phyloP scores from a whole-genome alignment of 805 yeast genomes.

The Ascoidea rubescens region DNA sequence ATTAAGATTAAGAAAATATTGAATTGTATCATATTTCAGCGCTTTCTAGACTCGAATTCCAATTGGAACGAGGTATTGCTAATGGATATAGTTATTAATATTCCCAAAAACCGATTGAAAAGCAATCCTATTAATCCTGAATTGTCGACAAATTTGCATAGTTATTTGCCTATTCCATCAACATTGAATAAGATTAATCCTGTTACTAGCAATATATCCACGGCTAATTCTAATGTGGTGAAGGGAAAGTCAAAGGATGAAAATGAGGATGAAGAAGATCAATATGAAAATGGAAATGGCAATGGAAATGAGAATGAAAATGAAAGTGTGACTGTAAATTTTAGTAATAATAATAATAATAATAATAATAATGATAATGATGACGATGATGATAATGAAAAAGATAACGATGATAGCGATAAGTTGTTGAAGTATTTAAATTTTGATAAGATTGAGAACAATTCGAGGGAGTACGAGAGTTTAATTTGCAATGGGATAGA shows the following conservation, averaged over 20 bases:
- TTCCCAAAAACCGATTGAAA: slow-evolving; percentile 9
- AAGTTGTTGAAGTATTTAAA: neutral
- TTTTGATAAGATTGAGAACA: neutral
- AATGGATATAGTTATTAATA: slow-evolving; percentile 30
- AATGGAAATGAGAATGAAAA: neutral
- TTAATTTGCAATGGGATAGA: slow-evolving; percentile 6
- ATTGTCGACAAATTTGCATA: slow-evolving; percentile 4
- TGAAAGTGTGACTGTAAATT: neutral
- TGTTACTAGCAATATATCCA: neutral
- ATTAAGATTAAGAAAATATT: slow-evolving; percentile 38
- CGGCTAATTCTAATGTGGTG: neutral
- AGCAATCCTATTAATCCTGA: slow-evolving; percentile 10
- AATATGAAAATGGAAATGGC: neutral
- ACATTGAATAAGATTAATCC: neutral
- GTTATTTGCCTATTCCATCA: slow-evolving; percentile 7
- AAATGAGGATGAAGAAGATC: neutral
- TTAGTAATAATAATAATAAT: neutral
- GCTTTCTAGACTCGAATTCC: slow-evolving; percentile 76
- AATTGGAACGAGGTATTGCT: slow-evolving; percentile 67
- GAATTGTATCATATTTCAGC: slow-evolving; percentile 47
- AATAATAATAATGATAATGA: neutral
- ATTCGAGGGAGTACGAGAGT: slow-evolving; percentile 3
- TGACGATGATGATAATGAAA: neutral
- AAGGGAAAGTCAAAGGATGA: neutral
- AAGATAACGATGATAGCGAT: neutral